Evolutionary conservation across 1,139 yeast species (phyloP).

Genomic region (Suhomyces chickasaworum): DNA sequence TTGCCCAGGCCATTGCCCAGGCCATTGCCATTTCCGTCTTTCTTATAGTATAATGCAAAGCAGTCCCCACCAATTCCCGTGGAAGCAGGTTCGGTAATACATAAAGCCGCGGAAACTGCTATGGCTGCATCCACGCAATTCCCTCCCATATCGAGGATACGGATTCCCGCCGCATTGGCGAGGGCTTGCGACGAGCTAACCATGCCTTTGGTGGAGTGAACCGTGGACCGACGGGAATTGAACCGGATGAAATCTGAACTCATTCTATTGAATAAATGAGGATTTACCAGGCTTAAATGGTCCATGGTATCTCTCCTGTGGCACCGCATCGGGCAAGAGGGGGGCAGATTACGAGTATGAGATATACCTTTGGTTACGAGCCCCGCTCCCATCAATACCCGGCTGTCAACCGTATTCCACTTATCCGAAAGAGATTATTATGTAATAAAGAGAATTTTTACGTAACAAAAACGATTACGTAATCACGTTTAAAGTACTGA

Average conservation of each 20-base stretch:
- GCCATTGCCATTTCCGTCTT: conserved; percentile 32
- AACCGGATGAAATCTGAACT: conserved; percentile 29
- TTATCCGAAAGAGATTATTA: too few relatives aligned
- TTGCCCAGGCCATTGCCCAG: too few relatives aligned
- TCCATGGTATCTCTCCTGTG: not conserved
- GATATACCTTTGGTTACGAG: not conserved
- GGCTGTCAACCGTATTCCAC: too few relatives aligned
- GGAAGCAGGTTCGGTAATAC: conserved; percentile 73
- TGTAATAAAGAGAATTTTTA: too few relatives aligned
- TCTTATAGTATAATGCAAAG: conserved; percentile 64
- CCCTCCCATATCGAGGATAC: conserved; percentile 69
- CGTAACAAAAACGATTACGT: too few relatives aligned
- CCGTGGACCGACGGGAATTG: conserved; percentile 72
- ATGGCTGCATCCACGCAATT: conserved; percentile 83
- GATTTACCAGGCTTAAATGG: not conserved
- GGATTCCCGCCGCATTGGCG: conserved; percentile 75
- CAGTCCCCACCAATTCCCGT: conserved; percentile 88
- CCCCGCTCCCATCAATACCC: too few relatives aligned
- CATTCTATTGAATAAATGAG: conserved; percentile 4
- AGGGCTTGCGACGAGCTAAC: conserved; percentile 77
- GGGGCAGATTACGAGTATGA: too few relatives aligned
- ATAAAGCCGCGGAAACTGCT: conserved; percentile 74
- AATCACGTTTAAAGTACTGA: too few relatives aligned
- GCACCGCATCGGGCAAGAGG: too few relatives aligned
- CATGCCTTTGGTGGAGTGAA: conserved; percentile 72